These are phyloP conservation scores for Quercus glauca DNA, from an alignment of 306 rosid genomes.

Conservation along the genomic window DNA sequence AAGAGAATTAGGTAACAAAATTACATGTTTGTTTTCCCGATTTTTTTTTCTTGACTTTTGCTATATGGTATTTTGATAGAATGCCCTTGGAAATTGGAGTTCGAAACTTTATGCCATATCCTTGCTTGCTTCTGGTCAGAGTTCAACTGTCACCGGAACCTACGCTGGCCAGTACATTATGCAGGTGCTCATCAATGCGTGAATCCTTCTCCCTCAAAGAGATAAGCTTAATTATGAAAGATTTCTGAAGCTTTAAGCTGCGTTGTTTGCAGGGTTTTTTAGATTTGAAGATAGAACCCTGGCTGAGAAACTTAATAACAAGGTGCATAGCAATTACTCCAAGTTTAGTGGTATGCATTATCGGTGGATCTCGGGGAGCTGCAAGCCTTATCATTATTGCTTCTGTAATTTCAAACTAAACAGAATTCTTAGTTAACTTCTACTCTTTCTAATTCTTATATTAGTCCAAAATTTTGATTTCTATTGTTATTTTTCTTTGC, in stretches of 20 bases:
- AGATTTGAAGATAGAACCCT: conserved; percentile 7
- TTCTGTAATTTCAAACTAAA: conserved; percentile 4
- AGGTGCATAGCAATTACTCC: conserved; percentile 10
- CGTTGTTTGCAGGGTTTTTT: conserved; percentile 4
- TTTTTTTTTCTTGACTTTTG: neutral
- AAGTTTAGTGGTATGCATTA: conserved; percentile 7
- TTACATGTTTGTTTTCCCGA: neutral
- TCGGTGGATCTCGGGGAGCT: conserved; percentile 1
- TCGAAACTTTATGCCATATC: conserved; percentile 18
- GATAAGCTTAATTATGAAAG: neutral
- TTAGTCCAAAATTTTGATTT: neutral
- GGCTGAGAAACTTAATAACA: conserved; percentile 15
- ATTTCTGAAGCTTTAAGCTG: neutral
- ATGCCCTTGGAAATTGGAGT: conserved; percentile 15
- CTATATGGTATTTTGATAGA: neutral
- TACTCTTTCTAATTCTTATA: neutral
- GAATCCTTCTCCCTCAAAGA: neutral
- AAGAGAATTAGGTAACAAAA: too few species aligned
- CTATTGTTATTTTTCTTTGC: neutral
- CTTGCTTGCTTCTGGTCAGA: conserved; percentile 19
- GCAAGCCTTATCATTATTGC: conserved; percentile 7
- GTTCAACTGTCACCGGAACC: conserved; percentile 19
- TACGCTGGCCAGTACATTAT: conserved; percentile 16
- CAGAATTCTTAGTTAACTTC: neutral
- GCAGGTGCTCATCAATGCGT: conserved; percentile 2